Conservation (phyloP, 2,329 filamentous ascomycete genomes). For the Leptosphaerulina australis region DNA sequence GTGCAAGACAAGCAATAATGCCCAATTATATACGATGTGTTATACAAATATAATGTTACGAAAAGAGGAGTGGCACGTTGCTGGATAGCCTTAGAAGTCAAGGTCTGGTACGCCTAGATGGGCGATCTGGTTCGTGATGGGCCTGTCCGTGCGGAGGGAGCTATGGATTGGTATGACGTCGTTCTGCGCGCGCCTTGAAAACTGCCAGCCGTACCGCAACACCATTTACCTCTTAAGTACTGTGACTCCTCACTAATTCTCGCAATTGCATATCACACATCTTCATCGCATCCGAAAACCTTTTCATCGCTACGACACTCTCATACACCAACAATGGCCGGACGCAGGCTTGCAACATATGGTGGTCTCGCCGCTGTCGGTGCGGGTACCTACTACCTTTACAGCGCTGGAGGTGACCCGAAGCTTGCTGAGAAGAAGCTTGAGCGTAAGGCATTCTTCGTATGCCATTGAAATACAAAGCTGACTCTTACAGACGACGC, state of each 20-base stretch:
- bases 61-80: not conserved
- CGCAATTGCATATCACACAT: conserved; percentile 8
- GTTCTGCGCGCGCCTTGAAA: conserved; percentile 1
- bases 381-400: conserved; percentile 83
- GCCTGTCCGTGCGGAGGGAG: conserved; percentile 10
- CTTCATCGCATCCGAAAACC: conserved; percentile 12
- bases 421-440: conserved; percentile 85
- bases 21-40: not conserved
- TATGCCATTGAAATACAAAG: not conserved
- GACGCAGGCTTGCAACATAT: conserved; percentile 32
- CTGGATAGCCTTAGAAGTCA: not conserved
- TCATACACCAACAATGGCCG: conserved; percentile 33
- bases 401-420: conserved; percentile 79
- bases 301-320: conserved; percentile 6
- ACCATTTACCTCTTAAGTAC: conserved; percentile 36
- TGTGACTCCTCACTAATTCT: conserved; percentile 9
- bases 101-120: conserved; percentile 11
- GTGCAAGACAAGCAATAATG: not conserved
- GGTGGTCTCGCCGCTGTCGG: conserved; percentile 58
- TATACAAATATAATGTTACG: conserved; percentile 5
- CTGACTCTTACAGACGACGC: conserved; percentile 69
- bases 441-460: conserved; percentile 68
- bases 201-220: conserved; percentile 19
- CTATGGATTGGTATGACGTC: conserved; percentile 12
- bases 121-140: conserved; percentile 18